Evolutionary conservation across 306 rosid genomes (phyloP), one percentile per base, ranked within the genome.

Genomic region (Hippophae rhamnoides): DNA sequence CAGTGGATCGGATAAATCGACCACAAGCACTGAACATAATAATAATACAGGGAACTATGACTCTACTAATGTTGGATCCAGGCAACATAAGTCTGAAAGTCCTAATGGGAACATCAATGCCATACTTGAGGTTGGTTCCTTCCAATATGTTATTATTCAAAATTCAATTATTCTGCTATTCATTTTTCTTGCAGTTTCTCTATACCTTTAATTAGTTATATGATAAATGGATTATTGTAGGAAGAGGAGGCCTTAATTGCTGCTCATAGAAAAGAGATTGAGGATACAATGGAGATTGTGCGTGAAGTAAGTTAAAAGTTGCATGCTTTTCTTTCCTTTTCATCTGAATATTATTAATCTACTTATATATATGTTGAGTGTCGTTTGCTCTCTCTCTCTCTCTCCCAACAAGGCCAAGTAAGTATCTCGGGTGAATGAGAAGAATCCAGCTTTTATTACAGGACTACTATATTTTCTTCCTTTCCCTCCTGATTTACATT

Each of bases 241-340:
- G 99, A 92, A 77, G 98, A 92, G 66, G 96, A 88, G 80, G 96
- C 96, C 47, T 65, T 92, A 63, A 76, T 92, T 74, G 85, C 93
- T 74, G 96, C 99, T 56, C 99, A 92, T 64, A 84, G 99, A 67
- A 92, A 87, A 73, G 99, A 88, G 81, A 92, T 92, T 2, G 99
- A 92, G 76, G 95, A 88, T 72, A 92, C 99, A 12, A 92, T 92
- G 99, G 96, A 92, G 81, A 88, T 92, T 72, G 96, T 92, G 67
- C 95, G 99, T n/a, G 96, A 92, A 67, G 99, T 88, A 69, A 88
- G 99, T 79, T 41, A 14, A 49, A 55, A 31, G 38, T 31, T 31
- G 38, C 2, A 9, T 7, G 31, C 56, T 23, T 0, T 31, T 4
- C 5, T 31, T 31, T 31, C 38, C 38, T 31, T 31, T 31, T 31